Conservation (phyloP, 2,329 filamentous ascomycete species). For the Hypoxylon sp. region DNA sequence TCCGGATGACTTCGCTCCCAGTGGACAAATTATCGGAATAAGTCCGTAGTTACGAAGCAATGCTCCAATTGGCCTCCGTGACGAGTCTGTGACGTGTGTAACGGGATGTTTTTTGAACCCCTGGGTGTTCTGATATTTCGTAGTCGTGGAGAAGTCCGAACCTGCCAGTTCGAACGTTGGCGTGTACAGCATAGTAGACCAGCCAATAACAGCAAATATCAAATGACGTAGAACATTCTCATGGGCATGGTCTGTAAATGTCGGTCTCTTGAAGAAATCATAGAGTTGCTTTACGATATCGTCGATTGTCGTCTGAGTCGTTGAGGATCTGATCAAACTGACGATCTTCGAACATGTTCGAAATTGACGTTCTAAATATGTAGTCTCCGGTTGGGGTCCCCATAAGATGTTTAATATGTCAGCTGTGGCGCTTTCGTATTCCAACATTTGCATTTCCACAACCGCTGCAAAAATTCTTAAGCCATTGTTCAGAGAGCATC, state of each 20-base stretch:
- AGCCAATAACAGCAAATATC: constrained; percentile 19
- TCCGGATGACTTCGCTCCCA: background rate
- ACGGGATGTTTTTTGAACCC: background rate
- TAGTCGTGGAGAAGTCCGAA: background rate
- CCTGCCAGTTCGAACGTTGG: background rate
- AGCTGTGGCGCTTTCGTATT: background rate
- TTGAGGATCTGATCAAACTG: constrained; percentile 4
- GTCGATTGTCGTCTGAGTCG: constrained; percentile 17
- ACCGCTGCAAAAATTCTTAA: constrained; percentile 2
- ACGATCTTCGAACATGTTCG: background rate
- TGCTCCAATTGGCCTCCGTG: constrained; percentile 9
- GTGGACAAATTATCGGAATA: constrained; percentile 11
- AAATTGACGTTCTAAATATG: constrained; percentile 15
- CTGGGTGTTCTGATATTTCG: background rate
- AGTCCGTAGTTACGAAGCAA: constrained; percentile 7
- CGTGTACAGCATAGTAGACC: constrained; percentile 19
- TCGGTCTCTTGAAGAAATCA: background rate
- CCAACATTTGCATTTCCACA: constrained; percentile 6
- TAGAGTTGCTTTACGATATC: constrained; percentile 11
- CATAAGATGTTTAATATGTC: background rate
- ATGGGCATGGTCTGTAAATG: background rate
- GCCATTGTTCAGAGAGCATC: background rate
- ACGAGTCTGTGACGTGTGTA: background rate
- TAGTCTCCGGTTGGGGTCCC: background rate
- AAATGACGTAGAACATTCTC: constrained; percentile 5